Conservation (phyloP, 192 early-diverging fungal species). For the Irineochytrium annulatum region DNA sequence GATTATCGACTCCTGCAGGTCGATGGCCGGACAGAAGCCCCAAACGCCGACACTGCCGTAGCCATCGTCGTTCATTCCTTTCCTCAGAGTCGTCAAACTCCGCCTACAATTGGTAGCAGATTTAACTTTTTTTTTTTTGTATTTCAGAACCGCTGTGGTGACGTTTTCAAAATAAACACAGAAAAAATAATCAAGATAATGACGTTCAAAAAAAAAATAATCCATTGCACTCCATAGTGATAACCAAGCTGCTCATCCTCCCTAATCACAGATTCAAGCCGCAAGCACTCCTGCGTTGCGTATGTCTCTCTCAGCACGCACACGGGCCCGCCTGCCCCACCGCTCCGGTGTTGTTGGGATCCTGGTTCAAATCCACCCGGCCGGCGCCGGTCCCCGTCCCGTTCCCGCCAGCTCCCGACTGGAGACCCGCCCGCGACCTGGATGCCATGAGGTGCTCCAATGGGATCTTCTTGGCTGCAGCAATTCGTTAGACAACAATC, state of each 20-base stretch:
- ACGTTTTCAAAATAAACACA: background rate
- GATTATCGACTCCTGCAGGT: conserved; percentile 26
- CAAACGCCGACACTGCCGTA: conserved; percentile 34
- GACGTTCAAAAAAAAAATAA: too few relatives aligned
- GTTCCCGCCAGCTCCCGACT: conserved; percentile 13
- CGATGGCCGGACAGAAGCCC: conserved; percentile 40
- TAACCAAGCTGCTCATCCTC: too few relatives aligned
- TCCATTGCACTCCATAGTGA: too few relatives aligned
- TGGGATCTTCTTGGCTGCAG: conserved; percentile 56
- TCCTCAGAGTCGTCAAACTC: background rate
- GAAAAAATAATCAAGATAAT: too few relatives aligned
- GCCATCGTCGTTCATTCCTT: conserved; percentile 30
- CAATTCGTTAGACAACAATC: background rate
- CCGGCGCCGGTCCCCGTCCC: conserved; percentile 14
- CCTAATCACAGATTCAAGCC: too few relatives aligned
- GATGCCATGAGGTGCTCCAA: conserved; percentile 43
- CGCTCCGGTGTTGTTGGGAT: conserved; percentile 10
- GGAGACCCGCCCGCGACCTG: conserved; percentile 26
- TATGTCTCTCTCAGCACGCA: conserved; percentile 21
- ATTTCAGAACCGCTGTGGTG: background rate
- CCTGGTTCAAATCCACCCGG: conserved; percentile 41
- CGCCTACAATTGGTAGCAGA: too few relatives aligned
- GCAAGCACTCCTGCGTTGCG: too few relatives aligned
- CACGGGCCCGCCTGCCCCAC: conserved; percentile 9
- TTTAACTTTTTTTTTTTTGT: conserved; percentile 8